phyloP scores from a whole-genome alignment of 345 rosid genomes.

The Melaleuca quinquenervia region DNA sequence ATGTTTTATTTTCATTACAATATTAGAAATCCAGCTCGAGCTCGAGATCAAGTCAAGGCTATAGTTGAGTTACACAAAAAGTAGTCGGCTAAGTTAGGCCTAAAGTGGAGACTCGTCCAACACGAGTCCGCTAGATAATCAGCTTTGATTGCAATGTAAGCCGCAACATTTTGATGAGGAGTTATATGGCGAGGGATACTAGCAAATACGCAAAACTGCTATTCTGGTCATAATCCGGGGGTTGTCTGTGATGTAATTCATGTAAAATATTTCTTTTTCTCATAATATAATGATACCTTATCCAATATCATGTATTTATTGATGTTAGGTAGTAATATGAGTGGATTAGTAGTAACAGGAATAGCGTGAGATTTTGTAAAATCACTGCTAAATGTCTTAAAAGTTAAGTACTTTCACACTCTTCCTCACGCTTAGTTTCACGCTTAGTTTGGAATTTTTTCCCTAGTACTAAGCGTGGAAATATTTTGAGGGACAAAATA shows the following conservation, averaged over 20 bases:
- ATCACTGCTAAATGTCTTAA: no score
- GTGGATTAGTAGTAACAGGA: neutral
- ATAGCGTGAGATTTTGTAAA: no score
- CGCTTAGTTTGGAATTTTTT: no score
- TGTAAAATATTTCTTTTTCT: neutral
- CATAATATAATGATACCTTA: neutral
- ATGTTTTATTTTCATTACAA: neutral
- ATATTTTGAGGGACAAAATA: no score
- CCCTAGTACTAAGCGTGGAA: no score
- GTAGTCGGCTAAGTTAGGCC: neutral
- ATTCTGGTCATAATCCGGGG: neutral
- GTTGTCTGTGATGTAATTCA: neutral
- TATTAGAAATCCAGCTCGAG: neutral
- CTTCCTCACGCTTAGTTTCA: no score
- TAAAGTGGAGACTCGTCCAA: neutral
- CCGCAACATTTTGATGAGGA: neutral
- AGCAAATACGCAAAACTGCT: neutral
- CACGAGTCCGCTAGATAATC: neutral
- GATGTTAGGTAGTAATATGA: neutral
- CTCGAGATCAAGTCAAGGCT: neutral
- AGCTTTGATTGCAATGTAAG: neutral
- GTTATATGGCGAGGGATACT: neutral
- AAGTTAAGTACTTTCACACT: no score
- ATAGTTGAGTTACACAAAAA: neutral
- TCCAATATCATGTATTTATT: neutral